These are phyloP conservation scores for Fusarium mexicanum DNA, from an alignment of 2,329 filamentous ascomycete species.

Conservation along the genomic window DNA sequence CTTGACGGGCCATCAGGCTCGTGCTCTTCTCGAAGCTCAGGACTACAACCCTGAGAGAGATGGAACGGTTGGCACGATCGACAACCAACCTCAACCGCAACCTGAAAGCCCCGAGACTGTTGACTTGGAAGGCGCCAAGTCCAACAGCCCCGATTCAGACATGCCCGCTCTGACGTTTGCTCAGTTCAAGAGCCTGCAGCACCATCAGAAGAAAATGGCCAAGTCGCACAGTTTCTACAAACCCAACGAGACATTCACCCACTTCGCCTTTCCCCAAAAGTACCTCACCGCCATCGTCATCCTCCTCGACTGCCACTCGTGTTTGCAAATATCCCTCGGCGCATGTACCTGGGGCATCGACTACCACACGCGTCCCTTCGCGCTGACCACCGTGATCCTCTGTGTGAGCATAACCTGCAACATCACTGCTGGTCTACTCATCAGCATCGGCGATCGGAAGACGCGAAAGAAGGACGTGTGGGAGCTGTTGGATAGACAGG, in stretches of 20 bases:
- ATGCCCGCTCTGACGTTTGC: constrained; percentile 69
- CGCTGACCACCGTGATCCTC: constrained; percentile 83
- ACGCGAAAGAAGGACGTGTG: constrained; percentile 89
- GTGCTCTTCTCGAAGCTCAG: constrained; percentile 22
- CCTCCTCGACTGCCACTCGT: constrained; percentile 80
- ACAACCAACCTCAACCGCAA: constrained; percentile 51
- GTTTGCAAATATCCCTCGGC: constrained; percentile 82
- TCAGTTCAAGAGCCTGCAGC: constrained; percentile 75
- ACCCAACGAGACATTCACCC: constrained; percentile 84
- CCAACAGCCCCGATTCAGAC: constrained; percentile 54
- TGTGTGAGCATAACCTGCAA: constrained; percentile 82
- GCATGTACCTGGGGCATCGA: constrained; percentile 81
- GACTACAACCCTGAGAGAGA: constrained; percentile 22
- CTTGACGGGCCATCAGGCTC: constrained; percentile 36
- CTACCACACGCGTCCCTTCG: constrained; percentile 74
- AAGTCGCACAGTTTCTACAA: constrained; percentile 91
- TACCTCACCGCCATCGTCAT: constrained; percentile 81
- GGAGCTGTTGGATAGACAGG: constrained; percentile 78
- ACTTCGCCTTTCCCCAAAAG: constrained; percentile 79
- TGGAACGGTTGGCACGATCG: neutral
- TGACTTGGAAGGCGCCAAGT: constrained; percentile 54
- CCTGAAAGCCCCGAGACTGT: constrained; percentile 49
- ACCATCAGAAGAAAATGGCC: constrained; percentile 83
- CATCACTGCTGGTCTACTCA: constrained; percentile 78
- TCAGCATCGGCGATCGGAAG: constrained; percentile 77